A percentile compares a stretch with the other conserved stretches of the same genome.
phyloP scores from a whole-genome alignment of 2,329 filamentous ascomycete genomes.

The Exophiala calicioides region DNA sequence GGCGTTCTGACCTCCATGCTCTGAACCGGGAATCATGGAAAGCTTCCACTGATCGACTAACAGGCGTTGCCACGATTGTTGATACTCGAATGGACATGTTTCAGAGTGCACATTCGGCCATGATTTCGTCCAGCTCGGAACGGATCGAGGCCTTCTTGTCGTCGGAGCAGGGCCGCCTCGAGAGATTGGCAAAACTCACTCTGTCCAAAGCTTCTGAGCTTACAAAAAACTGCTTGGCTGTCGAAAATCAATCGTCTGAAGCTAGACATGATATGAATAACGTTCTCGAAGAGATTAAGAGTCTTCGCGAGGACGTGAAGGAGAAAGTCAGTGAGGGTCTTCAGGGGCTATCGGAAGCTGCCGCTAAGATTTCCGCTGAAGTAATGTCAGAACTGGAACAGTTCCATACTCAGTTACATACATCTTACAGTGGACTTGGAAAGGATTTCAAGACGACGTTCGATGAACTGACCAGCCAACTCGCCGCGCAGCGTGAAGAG shows the following conservation, averaged over 20 bases:
- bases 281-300: conserved; percentile 89
- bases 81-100: conserved; percentile 75
- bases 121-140: conserved; percentile 67
- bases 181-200: conserved; percentile 69
- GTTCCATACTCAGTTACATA: conserved; percentile 81
- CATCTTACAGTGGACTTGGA: conserved; percentile 79
- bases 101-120: conserved; percentile 68
- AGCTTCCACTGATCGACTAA: conserved; percentile 72
- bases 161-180: conserved; percentile 71
- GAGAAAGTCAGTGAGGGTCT: conserved; percentile 80
- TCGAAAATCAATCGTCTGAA: conserved; percentile 52
- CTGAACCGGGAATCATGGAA: conserved; percentile 79
- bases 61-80: conserved; percentile 73
- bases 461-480: conserved; percentile 73
- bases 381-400: conserved; percentile 80
- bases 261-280: conserved; percentile 84
- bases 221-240: conserved; percentile 64
- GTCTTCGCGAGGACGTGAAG: conserved; percentile 86
- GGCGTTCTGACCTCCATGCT: conserved; percentile 79
- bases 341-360: conserved; percentile 77
- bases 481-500: conserved; percentile 75
- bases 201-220: conserved; percentile 69
- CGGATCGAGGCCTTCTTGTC: conserved; percentile 77
- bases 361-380: conserved; percentile 84
- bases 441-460: conserved; percentile 85